A percentile compares a stretch with the other conserved stretches of the same genome.
These are phyloP conservation scores for Sclerotinia trifoliorum DNA, from an alignment of 2,329 filamentous ascomycete species.

Conservation along the genomic window DNA sequence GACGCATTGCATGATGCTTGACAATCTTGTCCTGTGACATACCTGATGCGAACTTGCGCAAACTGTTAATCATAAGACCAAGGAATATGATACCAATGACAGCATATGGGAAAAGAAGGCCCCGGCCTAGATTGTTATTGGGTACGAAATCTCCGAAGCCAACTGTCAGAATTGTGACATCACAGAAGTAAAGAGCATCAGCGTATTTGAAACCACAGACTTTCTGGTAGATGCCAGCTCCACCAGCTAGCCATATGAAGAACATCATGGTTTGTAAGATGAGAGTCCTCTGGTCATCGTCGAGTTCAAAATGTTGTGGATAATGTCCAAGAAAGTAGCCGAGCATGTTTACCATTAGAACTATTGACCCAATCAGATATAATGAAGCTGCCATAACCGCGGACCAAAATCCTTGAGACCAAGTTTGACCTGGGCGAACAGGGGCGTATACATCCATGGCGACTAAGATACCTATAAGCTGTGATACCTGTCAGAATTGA, in stretches of 20 bases:
- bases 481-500: slow-evolving; percentile 18
- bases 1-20: slow-evolving; percentile 55
- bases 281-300: slow-evolving; percentile 65
- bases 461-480: slow-evolving; percentile 58
- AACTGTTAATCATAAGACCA: slow-evolving; percentile 64
- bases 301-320: slow-evolving; percentile 63
- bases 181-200: slow-evolving; percentile 60
- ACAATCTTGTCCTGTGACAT: slow-evolving; percentile 62
- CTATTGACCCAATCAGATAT: slow-evolving; percentile 60
- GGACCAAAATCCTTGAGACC: slow-evolving; percentile 70
- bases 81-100: slow-evolving; percentile 68
- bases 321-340: slow-evolving; percentile 69
- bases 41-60: slow-evolving; percentile 59
- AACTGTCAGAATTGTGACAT: slow-evolving; percentile 60
- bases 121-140: slow-evolving; percentile 51
- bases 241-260: slow-evolving; percentile 66
- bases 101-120: slow-evolving; percentile 65
- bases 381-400: slow-evolving; percentile 62
- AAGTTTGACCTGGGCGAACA: slow-evolving; percentile 50
- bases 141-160: slow-evolving; percentile 64
- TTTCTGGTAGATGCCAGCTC: slow-evolving; percentile 58
- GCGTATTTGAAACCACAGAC: slow-evolving; percentile 59
- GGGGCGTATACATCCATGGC: slow-evolving; percentile 55
- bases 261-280: slow-evolving; percentile 71
- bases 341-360: slow-evolving; percentile 68